Conservation (phyloP, 352 stramenopile genomes). For the Blastocystis sp. region DNA sequence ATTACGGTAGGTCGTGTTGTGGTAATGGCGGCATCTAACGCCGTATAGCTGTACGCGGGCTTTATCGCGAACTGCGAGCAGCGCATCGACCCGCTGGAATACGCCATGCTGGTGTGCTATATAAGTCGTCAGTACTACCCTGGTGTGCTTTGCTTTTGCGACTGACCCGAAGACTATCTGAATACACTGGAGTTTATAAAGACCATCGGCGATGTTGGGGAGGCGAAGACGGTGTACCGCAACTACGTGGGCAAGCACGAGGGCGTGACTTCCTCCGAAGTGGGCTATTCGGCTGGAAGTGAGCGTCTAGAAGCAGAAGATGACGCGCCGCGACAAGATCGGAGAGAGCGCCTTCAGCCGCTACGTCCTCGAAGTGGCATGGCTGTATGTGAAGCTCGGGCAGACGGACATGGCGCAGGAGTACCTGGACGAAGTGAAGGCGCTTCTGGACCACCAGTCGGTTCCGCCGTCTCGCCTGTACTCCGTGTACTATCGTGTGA, state of each 20-base stretch:
- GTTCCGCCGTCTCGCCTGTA: conserved; percentile 51
- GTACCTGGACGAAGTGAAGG: conserved; percentile 53
- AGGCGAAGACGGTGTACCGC: conserved; percentile 48
- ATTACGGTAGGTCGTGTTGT: conserved; percentile 1
- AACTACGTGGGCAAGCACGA: conserved; percentile 31
- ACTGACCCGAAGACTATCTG: conserved; percentile 47
- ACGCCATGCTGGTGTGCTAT: conserved; percentile 53
- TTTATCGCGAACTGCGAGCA: conserved; percentile 55
- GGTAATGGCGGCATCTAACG: neutral
- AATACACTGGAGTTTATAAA: conserved; percentile 65
- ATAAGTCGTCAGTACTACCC: conserved; percentile 64
- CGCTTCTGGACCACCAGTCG: conserved; percentile 34
- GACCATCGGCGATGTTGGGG: conserved; percentile 21
- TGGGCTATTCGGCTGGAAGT: neutral
- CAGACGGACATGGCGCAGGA: conserved; percentile 61
- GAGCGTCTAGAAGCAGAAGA: neutral
- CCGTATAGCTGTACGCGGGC: conserved; percentile 46
- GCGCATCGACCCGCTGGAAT: conserved; percentile 46
- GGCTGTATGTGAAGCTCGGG: conserved; percentile 57
- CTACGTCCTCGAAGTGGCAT: conserved; percentile 59
- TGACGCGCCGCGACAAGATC: conserved; percentile 57
- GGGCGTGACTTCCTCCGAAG: neutral
- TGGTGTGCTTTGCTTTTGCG: neutral
- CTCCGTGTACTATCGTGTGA: conserved; percentile 57
- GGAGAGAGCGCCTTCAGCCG: conserved; percentile 56